phyloP scores from a whole-genome alignment of 768 basidiomycete genomes.

The Tubosaeta brunneosetosa region DNA sequence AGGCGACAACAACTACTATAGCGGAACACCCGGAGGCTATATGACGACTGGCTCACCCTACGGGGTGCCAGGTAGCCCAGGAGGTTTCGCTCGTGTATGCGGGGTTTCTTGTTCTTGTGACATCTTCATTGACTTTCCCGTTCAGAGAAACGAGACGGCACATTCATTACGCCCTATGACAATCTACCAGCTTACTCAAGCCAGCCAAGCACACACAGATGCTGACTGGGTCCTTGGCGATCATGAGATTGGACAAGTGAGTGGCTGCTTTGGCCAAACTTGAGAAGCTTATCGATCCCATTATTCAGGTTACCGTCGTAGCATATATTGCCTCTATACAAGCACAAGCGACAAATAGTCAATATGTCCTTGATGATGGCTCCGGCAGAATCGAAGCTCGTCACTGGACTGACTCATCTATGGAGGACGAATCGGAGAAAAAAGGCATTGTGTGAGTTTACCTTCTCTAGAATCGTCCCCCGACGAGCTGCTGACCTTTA shows the following conservation, averaged over 20 bases:
- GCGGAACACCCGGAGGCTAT: conserved; percentile 49
- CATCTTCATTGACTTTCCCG: background rate
- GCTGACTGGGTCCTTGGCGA: conserved; percentile 86
- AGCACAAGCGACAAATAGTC: conserved; percentile 72
- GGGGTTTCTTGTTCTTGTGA: background rate
- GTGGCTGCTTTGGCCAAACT: conserved; percentile 2
- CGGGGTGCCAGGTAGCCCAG: conserved; percentile 54
- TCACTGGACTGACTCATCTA: conserved; percentile 73
- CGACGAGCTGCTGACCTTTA: background rate
- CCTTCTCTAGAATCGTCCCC: conserved; percentile 1
- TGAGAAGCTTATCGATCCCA: conserved; percentile 3
- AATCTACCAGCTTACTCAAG: conserved; percentile 66
- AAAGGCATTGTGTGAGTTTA: conserved; percentile 42
- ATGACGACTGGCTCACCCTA: conserved; percentile 59
- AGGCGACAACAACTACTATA: conserved; percentile 40
- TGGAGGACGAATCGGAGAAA: conserved; percentile 49
- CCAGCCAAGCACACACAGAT: conserved; percentile 82
- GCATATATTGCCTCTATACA: conserved; percentile 68
- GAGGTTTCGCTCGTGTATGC: conserved; percentile 44
- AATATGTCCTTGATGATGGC: conserved; percentile 82
- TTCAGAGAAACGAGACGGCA: conserved; percentile 35
- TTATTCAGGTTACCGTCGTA: conserved; percentile 61
- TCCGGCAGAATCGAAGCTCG: conserved; percentile 74
- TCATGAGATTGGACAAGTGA: conserved; percentile 74
- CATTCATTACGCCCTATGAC: conserved; percentile 70